These are phyloP conservation scores for Chloranthus sessilifolius DNA, from an alignment of 164 flowering plant genomes.

Conservation along the genomic window DNA sequence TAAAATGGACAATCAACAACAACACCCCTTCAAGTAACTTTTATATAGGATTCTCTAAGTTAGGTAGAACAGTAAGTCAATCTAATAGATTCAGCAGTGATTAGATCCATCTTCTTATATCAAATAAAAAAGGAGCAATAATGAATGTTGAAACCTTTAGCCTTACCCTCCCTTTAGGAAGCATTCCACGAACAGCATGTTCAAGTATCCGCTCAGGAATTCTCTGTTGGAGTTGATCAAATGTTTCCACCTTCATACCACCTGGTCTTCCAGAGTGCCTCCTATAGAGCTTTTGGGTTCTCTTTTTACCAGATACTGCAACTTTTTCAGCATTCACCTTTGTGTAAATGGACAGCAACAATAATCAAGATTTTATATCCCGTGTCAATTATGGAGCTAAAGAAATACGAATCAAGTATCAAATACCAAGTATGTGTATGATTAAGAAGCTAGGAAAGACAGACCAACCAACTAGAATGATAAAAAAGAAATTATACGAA, in stretches of 20 bases:
- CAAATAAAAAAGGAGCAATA: background rate
- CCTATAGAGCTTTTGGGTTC: conserved; percentile 86
- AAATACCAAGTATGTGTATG: background rate
- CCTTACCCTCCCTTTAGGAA: conserved; percentile 96
- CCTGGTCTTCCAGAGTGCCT: conserved; percentile 99
- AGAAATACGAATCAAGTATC: background rate
- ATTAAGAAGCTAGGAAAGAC: no score
- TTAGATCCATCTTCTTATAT: no score
- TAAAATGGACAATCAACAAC: no score
- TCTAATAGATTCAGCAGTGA: no score
- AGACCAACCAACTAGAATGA: no score
- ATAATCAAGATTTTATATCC: background rate
- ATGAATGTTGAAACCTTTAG: background rate
- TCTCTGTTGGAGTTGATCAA: conserved; percentile 91
- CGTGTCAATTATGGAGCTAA: background rate
- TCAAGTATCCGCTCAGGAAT: conserved; percentile 97
- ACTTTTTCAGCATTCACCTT: conserved; percentile 97
- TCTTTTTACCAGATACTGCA: conserved; percentile 96
- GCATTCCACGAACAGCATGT: conserved; percentile 99
- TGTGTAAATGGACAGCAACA: conserved; percentile 15
- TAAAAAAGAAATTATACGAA: no score
- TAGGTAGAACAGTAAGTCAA: no score
- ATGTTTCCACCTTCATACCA: conserved; percentile 94
- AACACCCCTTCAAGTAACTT: no score
- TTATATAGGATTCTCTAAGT: no score